Conservation (phyloP, 2,329 filamentous ascomycete species). For the Aureobasidium sp. region DNA sequence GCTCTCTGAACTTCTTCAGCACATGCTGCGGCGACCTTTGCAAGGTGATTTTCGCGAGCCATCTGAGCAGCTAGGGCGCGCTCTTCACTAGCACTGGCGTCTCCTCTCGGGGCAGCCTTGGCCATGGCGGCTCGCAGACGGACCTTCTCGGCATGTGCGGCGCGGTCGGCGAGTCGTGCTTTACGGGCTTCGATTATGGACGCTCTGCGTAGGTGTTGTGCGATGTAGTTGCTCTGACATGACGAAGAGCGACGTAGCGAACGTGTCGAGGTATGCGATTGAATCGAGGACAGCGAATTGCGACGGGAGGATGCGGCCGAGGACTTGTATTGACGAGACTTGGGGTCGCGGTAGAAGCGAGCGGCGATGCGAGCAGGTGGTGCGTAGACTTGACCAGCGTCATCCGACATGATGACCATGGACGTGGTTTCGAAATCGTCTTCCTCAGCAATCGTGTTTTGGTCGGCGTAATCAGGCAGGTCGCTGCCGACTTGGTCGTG, state of each 20-base stretch:
- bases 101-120: slow-evolving; percentile 58
- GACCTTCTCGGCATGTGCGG: slow-evolving; percentile 77
- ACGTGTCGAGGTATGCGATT: slow-evolving; percentile 61
- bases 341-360: slow-evolving; percentile 62
- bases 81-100: slow-evolving; percentile 62
- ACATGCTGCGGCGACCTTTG: slow-evolving; percentile 72
- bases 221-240: slow-evolving; percentile 70
- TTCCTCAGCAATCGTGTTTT: slow-evolving; percentile 2
- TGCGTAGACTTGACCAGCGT: slow-evolving; percentile 43
- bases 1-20: slow-evolving; percentile 77
- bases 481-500: background rate
- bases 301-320: slow-evolving; percentile 72
- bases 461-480: slow-evolving; percentile 9
- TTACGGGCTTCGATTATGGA: slow-evolving; percentile 77
- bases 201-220: slow-evolving; percentile 70
- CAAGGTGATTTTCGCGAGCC: slow-evolving; percentile 71
- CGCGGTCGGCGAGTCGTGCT: slow-evolving; percentile 69
- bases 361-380: slow-evolving; percentile 72
- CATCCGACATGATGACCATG: slow-evolving; percentile 31
- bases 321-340: slow-evolving; percentile 61
- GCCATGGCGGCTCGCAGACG: slow-evolving; percentile 66
- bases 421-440: slow-evolving; percentile 11
- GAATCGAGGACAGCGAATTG: slow-evolving; percentile 70
- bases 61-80: slow-evolving; percentile 69
- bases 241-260: slow-evolving; percentile 42